phyloP scores from a whole-genome alignment of 2,329 filamentous ascomycete genomes.

The Trichoderma cornu-damae region DNA sequence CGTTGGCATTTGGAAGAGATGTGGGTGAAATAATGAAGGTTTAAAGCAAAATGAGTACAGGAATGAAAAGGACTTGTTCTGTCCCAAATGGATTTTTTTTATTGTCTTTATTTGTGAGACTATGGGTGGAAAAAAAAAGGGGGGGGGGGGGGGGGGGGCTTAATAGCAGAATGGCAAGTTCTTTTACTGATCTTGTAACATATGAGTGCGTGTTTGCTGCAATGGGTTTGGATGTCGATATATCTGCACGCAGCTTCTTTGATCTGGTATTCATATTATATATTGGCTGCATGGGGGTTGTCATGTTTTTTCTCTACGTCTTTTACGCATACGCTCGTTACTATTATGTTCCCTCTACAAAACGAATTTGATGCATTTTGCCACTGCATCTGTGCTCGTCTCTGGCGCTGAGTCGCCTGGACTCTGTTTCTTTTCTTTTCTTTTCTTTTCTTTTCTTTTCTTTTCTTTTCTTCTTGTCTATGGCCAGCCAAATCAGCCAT shows the following conservation, averaged over 20 bases:
- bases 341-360: too few species aligned
- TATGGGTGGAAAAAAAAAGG: conserved; percentile 7
- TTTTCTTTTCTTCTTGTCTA: not conserved
- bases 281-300: too few species aligned
- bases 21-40: not conserved
- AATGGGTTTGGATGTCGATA: not conserved
- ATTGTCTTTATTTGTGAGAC: conserved; percentile 2
- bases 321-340: too few species aligned
- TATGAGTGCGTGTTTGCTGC: not conserved
- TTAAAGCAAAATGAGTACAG: not conserved
- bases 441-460: too few species aligned
- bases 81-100: not conserved
- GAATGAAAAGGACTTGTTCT: not conserved
- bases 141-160: not conserved
- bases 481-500: not conserved
- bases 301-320: too few species aligned
- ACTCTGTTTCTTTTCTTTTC: not conserved
- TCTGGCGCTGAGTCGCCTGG: not conserved
- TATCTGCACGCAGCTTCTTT: not conserved
- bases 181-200: not conserved
- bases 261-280: not conserved
- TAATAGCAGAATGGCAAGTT: conserved; percentile 17
- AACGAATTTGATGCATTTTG: not conserved
- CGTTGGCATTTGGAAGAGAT: conserved; percentile 6
- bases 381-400: not conserved